Conservation (phyloP, 257 asterid genomes). For the Jasminum sambac region DNA sequence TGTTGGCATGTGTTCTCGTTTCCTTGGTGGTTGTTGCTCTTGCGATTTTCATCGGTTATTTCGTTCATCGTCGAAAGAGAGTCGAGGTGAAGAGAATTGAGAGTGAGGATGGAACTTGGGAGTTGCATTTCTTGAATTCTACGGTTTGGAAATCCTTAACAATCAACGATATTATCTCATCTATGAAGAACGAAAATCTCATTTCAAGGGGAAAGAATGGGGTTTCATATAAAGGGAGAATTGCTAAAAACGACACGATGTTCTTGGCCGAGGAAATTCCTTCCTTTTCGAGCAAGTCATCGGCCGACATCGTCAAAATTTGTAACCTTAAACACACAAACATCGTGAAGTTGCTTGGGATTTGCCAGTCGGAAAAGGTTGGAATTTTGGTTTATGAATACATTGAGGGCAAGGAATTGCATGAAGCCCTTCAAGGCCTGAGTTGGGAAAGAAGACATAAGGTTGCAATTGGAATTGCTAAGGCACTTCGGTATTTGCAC, state of each 20-base stretch:
- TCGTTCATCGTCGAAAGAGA: constrained; percentile 27
- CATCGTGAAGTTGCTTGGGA: constrained; percentile 51
- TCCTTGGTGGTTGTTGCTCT: constrained; percentile 32
- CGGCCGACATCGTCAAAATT: constrained; percentile 38
- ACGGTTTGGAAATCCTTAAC: constrained; percentile 37
- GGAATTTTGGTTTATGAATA: constrained; percentile 60
- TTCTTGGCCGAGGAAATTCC: constrained; percentile 46
- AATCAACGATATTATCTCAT: constrained; percentile 47
- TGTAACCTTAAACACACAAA: constrained; percentile 59
- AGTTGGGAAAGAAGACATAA: constrained; percentile 59
- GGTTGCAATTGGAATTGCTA: constrained; percentile 58
- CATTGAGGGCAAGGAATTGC: constrained; percentile 56
- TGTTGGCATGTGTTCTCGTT: constrained; percentile 45
- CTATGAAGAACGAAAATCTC: constrained; percentile 49
- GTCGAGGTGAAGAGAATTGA: constrained; percentile 36
- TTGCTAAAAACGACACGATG: constrained; percentile 17
- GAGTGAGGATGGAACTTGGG: constrained; percentile 64
- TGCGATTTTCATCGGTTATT: constrained; percentile 19
- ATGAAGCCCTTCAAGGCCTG: constrained; percentile 41
- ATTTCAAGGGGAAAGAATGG: constrained; percentile 38
- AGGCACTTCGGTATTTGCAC: constrained; percentile 64
- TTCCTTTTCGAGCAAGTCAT: constrained; percentile 23
- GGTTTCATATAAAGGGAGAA: constrained; percentile 42
- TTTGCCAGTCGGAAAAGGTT: constrained; percentile 63
- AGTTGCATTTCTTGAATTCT: constrained; percentile 48